Conservation (phyloP, 257 asterid genomes). For the Voacanga thouarsii region DNA sequence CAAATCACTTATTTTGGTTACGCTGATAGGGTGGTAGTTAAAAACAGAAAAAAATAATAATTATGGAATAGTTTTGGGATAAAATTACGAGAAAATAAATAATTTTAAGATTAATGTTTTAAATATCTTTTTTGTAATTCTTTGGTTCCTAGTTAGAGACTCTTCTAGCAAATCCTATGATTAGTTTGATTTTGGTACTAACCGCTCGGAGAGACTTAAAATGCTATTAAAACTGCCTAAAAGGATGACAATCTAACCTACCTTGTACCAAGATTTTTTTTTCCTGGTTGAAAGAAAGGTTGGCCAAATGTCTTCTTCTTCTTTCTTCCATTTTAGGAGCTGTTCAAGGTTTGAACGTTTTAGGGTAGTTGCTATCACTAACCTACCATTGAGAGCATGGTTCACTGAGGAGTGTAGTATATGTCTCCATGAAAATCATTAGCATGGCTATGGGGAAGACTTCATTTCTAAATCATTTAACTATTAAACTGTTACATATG, state of each 20-base stretch:
- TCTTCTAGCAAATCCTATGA: not conserved
- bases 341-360: not conserved
- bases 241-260: not conserved
- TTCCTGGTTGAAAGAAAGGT: not conserved
- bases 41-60: too few species aligned
- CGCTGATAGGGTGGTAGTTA: too few species aligned
- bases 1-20: too few species aligned
- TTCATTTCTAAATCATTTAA: constrained; percentile 10
- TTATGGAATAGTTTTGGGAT: too few species aligned
- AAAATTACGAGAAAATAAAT: too few species aligned
- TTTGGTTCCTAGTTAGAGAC: not conserved
- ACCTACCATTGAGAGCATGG: constrained; percentile 14
- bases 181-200: not conserved
- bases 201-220: not conserved
- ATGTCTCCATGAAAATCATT: constrained; percentile 14
- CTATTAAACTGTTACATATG: not conserved
- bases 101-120: too few species aligned
- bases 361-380: constrained; percentile 12
- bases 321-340: not conserved
- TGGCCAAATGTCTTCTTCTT: constrained; percentile 23
- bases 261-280: not conserved
- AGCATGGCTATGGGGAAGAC: constrained; percentile 23
- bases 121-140: too few species aligned
- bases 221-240: not conserved
- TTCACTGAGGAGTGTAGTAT: not conserved